Percentiles rank a stretch among this genome's conserved stretches.
These are phyloP conservation scores for Ganoderma leucocontextum DNA, from an alignment of 1,284 basidiomycete species.

Conservation along the genomic window DNA sequence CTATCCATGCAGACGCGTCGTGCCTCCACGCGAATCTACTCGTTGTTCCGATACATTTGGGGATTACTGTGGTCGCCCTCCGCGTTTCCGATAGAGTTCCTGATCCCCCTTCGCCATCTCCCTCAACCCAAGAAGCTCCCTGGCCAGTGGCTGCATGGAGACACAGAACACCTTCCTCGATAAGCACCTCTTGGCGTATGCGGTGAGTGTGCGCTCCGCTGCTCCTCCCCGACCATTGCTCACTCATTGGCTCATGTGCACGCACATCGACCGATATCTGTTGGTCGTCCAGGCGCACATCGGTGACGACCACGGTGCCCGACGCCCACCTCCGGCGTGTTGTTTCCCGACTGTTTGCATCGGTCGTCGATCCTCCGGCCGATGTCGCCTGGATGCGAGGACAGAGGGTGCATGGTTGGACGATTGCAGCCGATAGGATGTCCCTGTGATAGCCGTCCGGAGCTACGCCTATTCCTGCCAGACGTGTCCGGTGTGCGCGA, in stretches of 20 bases:
- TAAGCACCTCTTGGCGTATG: background rate
- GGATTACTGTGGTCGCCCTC: background rate
- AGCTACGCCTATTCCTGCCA: background rate
- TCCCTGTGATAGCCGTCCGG: background rate
- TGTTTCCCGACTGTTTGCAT: background rate
- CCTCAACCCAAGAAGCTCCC: background rate
- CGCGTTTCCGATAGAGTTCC: slow-evolving; percentile 7
- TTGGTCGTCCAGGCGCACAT: background rate
- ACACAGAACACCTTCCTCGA: background rate
- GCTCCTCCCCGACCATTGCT: background rate
- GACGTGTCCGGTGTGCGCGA: background rate
- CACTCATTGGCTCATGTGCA: background rate
- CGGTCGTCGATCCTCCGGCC: background rate
- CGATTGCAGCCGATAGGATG: background rate
- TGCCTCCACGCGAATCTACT: no score
- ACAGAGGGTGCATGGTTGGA: background rate
- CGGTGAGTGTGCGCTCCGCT: background rate
- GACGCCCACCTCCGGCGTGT: background rate
- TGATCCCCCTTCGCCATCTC: background rate
- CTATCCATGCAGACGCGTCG: no score
- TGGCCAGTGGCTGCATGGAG: slow-evolving; percentile 2
- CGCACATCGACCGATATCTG: background rate
- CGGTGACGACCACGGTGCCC: background rate
- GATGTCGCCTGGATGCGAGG: background rate
- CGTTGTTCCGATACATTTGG: no score